These are phyloP conservation scores for Pseudozyma sp. DNA, from an alignment of 1,284 basidiomycete genomes.

Conservation along the genomic window DNA sequence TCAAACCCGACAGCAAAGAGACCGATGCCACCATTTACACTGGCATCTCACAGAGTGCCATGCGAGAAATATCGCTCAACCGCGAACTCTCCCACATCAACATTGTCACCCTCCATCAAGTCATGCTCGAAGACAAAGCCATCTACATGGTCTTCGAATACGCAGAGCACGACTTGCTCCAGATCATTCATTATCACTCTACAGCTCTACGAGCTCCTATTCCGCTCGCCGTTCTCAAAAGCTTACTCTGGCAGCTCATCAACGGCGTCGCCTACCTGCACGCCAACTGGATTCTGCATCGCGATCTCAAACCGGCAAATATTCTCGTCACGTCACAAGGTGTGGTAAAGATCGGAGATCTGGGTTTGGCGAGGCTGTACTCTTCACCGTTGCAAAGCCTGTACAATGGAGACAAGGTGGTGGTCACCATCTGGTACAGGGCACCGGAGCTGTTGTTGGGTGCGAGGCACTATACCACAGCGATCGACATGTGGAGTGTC, in stretches of 20 bases:
- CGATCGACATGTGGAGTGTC: conserved; percentile 97
- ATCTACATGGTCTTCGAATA: conserved; percentile 93
- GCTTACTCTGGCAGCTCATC: conserved; percentile 92
- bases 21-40: conserved; percentile 78
- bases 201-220: conserved; percentile 85
- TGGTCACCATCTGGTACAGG: conserved; percentile 99
- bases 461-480: conserved; percentile 94
- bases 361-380: conserved; percentile 90
- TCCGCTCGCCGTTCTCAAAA: conserved; percentile 83
- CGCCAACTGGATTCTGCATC: conserved; percentile 92
- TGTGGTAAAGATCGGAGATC: conserved; percentile 95
- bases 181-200: conserved; percentile 97
- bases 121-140: conserved; percentile 95
- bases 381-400: conserved; percentile 86
- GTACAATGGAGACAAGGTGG: conserved; percentile 87
- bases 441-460: conserved; percentile 94
- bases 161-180: conserved; percentile 88
- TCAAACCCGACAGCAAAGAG: conserved; percentile 90
- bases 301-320: conserved; percentile 98
- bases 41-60: conserved; percentile 96
- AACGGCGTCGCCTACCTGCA: conserved; percentile 96
- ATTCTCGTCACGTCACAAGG: conserved; percentile 91
- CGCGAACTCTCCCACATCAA: conserved; percentile 94
- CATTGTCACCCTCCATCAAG: conserved; percentile 88
- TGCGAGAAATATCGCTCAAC: conserved; percentile 96